Evolutionary conservation across 148 eudicot genomes (phyloP).

Genomic region (Chenopodium quinoa): DNA sequence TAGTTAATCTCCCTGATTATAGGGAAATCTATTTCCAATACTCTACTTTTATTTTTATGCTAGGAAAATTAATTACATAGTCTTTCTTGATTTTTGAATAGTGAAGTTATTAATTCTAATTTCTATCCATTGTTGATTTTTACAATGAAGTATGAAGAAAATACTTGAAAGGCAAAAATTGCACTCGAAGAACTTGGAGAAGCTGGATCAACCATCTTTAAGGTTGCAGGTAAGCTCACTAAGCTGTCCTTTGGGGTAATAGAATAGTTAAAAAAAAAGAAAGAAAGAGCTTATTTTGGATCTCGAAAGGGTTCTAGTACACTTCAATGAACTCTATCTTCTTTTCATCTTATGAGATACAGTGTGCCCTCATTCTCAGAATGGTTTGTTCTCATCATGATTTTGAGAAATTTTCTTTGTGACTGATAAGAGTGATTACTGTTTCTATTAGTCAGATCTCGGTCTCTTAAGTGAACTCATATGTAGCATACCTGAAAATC

Average conservation of each 20-base stretch:
- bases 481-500: neutral
- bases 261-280: neutral
- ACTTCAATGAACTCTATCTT: neutral
- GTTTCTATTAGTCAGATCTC: neutral
- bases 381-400: slow-evolving; percentile 8
- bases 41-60: neutral
- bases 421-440: neutral
- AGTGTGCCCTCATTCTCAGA: neutral
- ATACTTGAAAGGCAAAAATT: slow-evolving; percentile 70
- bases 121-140: neutral
- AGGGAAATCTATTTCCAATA: neutral
- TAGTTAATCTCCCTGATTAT: neutral
- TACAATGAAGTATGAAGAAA: slow-evolving; percentile 54
- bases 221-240: slow-evolving; percentile 57
- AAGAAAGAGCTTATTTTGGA: neutral
- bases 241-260: slow-evolving; percentile 13
- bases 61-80: neutral
- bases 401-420: neutral
- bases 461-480: neutral
- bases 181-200: slow-evolving; percentile 71
- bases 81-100: neutral
- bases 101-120: neutral
- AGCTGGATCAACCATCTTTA: slow-evolving; percentile 72
- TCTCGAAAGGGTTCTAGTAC: slow-evolving; percentile 1
- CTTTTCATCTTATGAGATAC: neutral